Conservation (phyloP, 805 yeast genomes). For the Starmera quercuum region DNA sequence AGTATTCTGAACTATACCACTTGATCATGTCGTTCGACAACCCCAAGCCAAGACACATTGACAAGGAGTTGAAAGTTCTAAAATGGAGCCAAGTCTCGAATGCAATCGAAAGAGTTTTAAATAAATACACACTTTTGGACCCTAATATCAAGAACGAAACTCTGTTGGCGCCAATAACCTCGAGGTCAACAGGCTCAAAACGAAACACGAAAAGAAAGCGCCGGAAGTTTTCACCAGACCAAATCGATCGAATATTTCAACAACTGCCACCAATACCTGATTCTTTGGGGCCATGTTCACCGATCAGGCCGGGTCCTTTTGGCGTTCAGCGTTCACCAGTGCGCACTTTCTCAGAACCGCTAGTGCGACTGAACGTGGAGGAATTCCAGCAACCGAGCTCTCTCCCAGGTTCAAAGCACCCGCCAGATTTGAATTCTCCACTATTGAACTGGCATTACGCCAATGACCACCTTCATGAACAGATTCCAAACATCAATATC, state of each 20-base stretch:
- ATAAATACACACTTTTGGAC: slow-evolving; percentile 35
- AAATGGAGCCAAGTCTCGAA: slow-evolving; percentile 45
- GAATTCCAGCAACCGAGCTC: slow-evolving; percentile 2
- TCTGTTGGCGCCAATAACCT: slow-evolving; percentile 4
- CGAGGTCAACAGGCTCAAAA: slow-evolving; percentile 5
- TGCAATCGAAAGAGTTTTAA: slow-evolving; percentile 49
- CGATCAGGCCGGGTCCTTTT: too few relatives aligned
- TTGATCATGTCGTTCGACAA: slow-evolving; percentile 52
- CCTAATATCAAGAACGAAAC: slow-evolving; percentile 2
- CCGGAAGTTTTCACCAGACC: not conserved
- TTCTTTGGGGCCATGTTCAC: not conserved
- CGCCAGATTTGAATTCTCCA: too few relatives aligned
- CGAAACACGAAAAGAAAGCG: slow-evolving; percentile 1
- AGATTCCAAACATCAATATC: not conserved
- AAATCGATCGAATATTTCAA: not conserved
- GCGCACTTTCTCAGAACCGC: too few relatives aligned
- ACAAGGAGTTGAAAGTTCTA: slow-evolving; percentile 63
- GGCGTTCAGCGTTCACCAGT: slow-evolving; percentile 1
- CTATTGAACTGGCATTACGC: slow-evolving; percentile 1
- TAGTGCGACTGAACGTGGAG: too few relatives aligned
- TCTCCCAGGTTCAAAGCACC: too few relatives aligned
- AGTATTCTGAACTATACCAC: slow-evolving; percentile 29
- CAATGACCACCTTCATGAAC: not conserved
- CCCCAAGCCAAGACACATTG: slow-evolving; percentile 65
- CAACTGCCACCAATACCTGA: slow-evolving; percentile 1